Base-by-base conservation (phyloP, 208 protist species). In the Porcisia hertigi region DNA sequence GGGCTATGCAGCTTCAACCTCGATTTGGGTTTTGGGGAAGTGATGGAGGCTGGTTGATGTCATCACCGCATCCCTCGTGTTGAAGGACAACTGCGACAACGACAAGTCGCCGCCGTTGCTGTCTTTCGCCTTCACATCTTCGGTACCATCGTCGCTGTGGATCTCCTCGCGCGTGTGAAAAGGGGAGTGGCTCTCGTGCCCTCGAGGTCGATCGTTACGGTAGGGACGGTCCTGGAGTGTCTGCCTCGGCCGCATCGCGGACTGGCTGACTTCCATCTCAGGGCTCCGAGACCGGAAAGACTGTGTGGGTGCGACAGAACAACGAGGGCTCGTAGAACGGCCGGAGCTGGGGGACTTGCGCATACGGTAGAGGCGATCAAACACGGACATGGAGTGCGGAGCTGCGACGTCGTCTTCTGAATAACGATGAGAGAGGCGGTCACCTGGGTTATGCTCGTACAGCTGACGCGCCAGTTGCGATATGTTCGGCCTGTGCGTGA, bases 281-380 rank as follows among this genome's bases (percentile, higher is more conserved):
- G 88, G 87, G 73, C 90, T 89, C 53, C 86, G 80, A 23, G 88
- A 86, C 30, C 80, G 81, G 58, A 88, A 89, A 34, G 84, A 81
- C 45, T 59, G 83, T 30, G 34, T 20, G 34, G 14, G 20, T 7
- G 36, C 23, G 11, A 62, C 55, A 65, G 36, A 34, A 58, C 76
- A 63, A 49, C 67, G 60, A 62, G 82, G 71, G 74, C 81, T 77
- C 75, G 67, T 69, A 75, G 71, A 25, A 34, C 77, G 71, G 58
- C 73, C 72, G 60, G 79, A 59, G 69, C 43, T 25, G 20, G 71
- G 72, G 34, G 69, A 73, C 60, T 69, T 65, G 12, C 53, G 73
- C 67, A 65, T 39, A 54, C 73, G 59, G 73, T 87, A 87, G 45
- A 87, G 76, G 47, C 79, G 83, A 47, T 81, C 79, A 63, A 87